A percentile compares a stretch with the other conserved stretches of the same genome.
phyloP scores from a whole-genome alignment of 1,139 yeast species.

The Protomyces pachydermus region DNA sequence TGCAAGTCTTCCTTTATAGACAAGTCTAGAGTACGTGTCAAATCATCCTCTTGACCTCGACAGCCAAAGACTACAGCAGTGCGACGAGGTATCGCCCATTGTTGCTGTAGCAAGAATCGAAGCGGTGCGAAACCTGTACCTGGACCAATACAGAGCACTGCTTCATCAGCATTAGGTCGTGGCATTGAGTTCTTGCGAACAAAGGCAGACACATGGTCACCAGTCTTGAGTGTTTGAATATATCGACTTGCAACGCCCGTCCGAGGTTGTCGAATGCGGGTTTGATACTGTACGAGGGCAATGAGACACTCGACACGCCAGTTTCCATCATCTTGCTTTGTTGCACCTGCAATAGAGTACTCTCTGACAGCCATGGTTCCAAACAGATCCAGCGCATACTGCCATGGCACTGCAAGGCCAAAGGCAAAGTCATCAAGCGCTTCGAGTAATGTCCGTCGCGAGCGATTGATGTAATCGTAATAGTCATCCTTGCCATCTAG shows the following conservation, averaged over 20 bases:
- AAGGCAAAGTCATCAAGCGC: slow-evolving; percentile 68
- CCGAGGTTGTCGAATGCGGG: slow-evolving; percentile 69
- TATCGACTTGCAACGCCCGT: slow-evolving; percentile 81
- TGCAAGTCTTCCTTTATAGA: slow-evolving; percentile 45
- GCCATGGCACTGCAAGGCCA: slow-evolving; percentile 65
- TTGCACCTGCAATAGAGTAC: slow-evolving; percentile 69
- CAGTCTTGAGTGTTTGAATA: slow-evolving; percentile 46
- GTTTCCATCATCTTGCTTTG: slow-evolving; percentile 24
- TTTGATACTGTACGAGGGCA: slow-evolving; percentile 81
- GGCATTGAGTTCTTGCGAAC: slow-evolving; percentile 32
- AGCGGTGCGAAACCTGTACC: slow-evolving; percentile 99
- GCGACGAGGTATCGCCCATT: background rate
- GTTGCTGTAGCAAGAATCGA: slow-evolving; percentile 73
- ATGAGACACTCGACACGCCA: slow-evolving; percentile 55
- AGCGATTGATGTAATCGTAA: slow-evolving; percentile 84
- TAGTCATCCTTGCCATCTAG: slow-evolving; percentile 63
- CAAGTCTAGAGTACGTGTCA: slow-evolving; percentile 50
- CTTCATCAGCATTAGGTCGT: slow-evolving; percentile 29
- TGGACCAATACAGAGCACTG: slow-evolving; percentile 71
- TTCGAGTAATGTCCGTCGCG: slow-evolving; percentile 81
- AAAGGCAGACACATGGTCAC: background rate
- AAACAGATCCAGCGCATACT: slow-evolving; percentile 66
- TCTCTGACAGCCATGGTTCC: slow-evolving; percentile 75
- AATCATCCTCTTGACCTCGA: slow-evolving; percentile 63
- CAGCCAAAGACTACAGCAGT: slow-evolving; percentile 67